Base-by-base conservation (phyloP, 768 basidiomycete genomes). In the Tricholoma furcatifolium region DNA sequence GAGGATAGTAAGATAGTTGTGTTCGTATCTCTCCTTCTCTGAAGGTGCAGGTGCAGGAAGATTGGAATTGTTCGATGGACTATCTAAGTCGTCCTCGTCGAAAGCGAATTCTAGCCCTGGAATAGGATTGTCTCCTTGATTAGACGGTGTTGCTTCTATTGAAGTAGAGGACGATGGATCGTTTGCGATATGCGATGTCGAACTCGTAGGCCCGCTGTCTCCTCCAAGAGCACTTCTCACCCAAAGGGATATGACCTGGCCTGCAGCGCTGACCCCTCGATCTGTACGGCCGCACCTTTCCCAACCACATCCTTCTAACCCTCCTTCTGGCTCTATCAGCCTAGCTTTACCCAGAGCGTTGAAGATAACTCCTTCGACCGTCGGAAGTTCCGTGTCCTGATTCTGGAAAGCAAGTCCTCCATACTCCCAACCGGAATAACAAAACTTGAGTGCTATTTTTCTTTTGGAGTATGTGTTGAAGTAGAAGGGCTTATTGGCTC, bases 261-360 rank as follows among this genome's bases (percentile, higher is more conserved):
- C 94, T 7, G 88, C 90, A 35, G 88, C 91, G 65, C 93, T 96
- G 53, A 99, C 97, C 0, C 96, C 95, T 17, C 87, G 79, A 76
- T 99, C 97, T 23, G 97, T 98, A 63, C 97, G 72, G 11, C 97
- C 96, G 68, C 97, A 98, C 59, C 83, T 79, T 64, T 90, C 85
- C 85, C 91, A 98, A 32, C 83, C 90, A 63, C 93, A 94, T 0
- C 91, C 95, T 14, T 94, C 88, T 50, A 88, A 73, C 4, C 92
- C 91, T 4, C 71, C 79, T 3, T 77, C 80, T 1, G 76, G 76
- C 62, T 96, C 91, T 10, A 98, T 81, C 40, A 99, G 73, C 44
- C 84, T 77, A 0, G 90, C 80, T 59, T 86, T 85, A 36, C 81
- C 85, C 51, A 98, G 73, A 0, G 93, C 93, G 31, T 81, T 79